phyloP scores from a whole-genome alignment of 192 early-diverging fungal species.

The Coemansia sp. region DNA sequence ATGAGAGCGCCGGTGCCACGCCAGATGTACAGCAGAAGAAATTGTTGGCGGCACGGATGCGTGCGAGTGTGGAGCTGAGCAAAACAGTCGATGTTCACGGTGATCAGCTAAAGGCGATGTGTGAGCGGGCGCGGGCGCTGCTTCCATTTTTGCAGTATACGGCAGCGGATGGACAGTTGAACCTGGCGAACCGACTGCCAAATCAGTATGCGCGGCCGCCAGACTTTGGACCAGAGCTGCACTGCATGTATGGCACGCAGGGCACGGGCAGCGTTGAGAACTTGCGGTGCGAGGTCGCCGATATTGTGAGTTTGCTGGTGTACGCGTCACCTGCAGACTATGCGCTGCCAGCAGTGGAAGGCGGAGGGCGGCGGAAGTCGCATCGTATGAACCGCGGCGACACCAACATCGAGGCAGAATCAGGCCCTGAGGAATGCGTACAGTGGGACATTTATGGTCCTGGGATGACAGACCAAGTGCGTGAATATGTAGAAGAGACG shows the following conservation, averaged over 20 bases:
- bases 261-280: conserved; percentile 57
- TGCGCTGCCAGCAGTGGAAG: background rate
- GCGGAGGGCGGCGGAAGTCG: background rate
- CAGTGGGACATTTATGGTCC: conserved; percentile 65
- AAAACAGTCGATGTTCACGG: background rate
- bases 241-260: conserved; percentile 56
- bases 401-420: background rate
- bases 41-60: conserved; percentile 1
- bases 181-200: conserved; percentile 60
- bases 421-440: conserved; percentile 19
- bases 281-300: conserved; percentile 67
- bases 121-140: background rate
- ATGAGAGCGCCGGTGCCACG: background rate
- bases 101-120: background rate
- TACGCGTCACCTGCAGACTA: conserved; percentile 24
- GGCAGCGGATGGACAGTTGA: conserved; percentile 50
- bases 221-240: conserved; percentile 66
- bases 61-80: conserved; percentile 11
- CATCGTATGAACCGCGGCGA: background rate
- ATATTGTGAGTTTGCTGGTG: conserved; percentile 70
- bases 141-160: conserved; percentile 58
- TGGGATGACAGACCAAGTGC: conserved; percentile 29
- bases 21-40: background rate
- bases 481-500: conserved; percentile 33
- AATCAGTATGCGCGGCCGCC: conserved; percentile 53